These are phyloP conservation scores for Hypoxylon intermedium DNA, from an alignment of 495 filamentous ascomycete genomes.

Conservation along the genomic window DNA sequence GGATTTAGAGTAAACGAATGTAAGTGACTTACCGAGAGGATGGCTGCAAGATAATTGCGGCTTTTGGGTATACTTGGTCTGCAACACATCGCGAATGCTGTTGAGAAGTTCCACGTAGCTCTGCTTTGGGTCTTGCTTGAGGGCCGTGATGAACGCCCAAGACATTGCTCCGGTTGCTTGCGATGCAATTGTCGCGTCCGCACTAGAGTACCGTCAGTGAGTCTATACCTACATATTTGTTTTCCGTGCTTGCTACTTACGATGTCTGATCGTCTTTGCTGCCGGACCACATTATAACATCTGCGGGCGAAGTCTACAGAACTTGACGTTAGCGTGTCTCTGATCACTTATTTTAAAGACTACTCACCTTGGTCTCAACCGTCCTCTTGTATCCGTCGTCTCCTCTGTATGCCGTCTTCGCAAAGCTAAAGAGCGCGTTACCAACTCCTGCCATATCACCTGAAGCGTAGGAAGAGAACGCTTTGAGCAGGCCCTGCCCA, in stretches of 20 bases:
- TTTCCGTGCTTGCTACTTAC: slow-evolving; percentile 57
- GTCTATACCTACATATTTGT: slow-evolving; percentile 25
- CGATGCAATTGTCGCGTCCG: slow-evolving; percentile 69
- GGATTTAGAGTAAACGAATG: slow-evolving; percentile 13
- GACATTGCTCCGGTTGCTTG: slow-evolving; percentile 98
- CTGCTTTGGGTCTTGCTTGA: slow-evolving; percentile 94
- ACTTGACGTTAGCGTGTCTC: slow-evolving; percentile 44
- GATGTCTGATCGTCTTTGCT: slow-evolving; percentile 96
- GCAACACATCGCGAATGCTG: slow-evolving; percentile 87
- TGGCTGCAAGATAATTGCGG: slow-evolving; percentile 97
- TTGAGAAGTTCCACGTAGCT: slow-evolving; percentile 94
- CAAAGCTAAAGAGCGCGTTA: slow-evolving; percentile 73
- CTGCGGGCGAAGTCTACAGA: slow-evolving; percentile 78
- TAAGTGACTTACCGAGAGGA: slow-evolving; percentile 74
- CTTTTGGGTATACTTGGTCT: slow-evolving; percentile 90
- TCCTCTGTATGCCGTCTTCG: slow-evolving; percentile 87
- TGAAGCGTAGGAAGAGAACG: slow-evolving; percentile 80
- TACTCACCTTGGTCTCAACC: slow-evolving; percentile 71
- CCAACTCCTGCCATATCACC: slow-evolving; percentile 84
- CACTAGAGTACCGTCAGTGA: slow-evolving; percentile 47
- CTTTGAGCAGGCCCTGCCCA: slow-evolving; percentile 83
- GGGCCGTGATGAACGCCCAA: slow-evolving; percentile 87
- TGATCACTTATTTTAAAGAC: neutral
- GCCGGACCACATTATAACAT: slow-evolving; percentile 97
- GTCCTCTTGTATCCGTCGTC: slow-evolving; percentile 84